Evolutionary conservation across 2,329 filamentous ascomycete genomes (phyloP), one percentile per base, ranked within the genome.

Genomic region (Ophiocordyceps robertsii): DNA sequence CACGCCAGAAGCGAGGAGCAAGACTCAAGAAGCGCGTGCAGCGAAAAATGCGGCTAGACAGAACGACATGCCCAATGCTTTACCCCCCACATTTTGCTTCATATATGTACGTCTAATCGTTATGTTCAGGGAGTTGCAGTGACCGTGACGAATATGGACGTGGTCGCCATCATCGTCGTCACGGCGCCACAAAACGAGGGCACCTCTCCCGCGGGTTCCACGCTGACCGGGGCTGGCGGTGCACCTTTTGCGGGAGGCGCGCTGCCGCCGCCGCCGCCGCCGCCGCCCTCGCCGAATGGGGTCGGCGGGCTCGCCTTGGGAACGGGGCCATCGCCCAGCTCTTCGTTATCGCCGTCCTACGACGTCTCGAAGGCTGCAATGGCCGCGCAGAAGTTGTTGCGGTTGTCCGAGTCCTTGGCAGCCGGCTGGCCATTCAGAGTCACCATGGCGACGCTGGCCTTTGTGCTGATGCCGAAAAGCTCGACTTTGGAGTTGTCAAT

Each of bases 381-480:
- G 21, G 76, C 74, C 4, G 75, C 75, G 51, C 77, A 80, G 54
- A 79, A 84, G 51, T 69, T 77, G 60, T 77, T 81, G 43, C 73
- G 65, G 62, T 84, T 82, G 57, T 82, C 75, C 41, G 59, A 61
- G 50, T 80, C 75, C 4, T 74, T 57, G 40, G 70, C 73, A 2
- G 64, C 64, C 14, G 66, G 60, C 53, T 68, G 51, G 36, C 77
- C 77, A 50, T 82, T 66, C 17, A 81, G 56, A 1, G 72, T 79
- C 46, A 88, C 64, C 81, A 88, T 87, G 63, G 84, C 86, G 41
- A 73, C 67, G 21, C 77, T 71, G 4, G 82, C 82, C 68, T 87
- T 87, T 48, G 84, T 89, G 64, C 72, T 84, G 43, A 89, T 62
- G 8, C 75, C 84, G 48, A 75, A 84, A 32, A 89, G 59, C 50